Conservation (phyloP, 2,329 filamentous ascomycete genomes). For the Sarocladiaceae sp. region DNA sequence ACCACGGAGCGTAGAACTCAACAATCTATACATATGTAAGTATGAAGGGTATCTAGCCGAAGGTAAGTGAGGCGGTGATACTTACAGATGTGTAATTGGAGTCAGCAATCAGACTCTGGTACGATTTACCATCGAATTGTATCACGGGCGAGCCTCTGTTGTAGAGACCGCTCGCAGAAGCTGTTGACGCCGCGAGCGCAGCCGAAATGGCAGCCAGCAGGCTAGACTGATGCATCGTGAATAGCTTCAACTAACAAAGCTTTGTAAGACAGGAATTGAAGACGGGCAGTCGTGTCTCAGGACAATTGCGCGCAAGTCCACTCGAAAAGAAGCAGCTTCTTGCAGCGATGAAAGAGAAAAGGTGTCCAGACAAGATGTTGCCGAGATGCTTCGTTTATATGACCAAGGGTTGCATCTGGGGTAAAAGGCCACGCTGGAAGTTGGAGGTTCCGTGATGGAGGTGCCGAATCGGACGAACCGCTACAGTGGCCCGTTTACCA, state of each 20-base stretch:
- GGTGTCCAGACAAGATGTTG: neutral
- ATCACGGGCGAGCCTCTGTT: constrained; percentile 82
- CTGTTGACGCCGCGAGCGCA: constrained; percentile 61
- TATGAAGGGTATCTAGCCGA: neutral
- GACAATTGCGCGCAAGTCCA: too few species aligned
- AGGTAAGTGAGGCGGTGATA: constrained; percentile 10
- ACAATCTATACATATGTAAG: constrained; percentile 41
- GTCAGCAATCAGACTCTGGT: constrained; percentile 76
- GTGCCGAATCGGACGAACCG: neutral
- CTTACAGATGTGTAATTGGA: constrained; percentile 90
- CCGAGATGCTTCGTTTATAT: constrained; percentile 5
- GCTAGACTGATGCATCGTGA: constrained; percentile 49
- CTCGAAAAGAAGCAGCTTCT: too few species aligned
- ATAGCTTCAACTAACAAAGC: neutral
- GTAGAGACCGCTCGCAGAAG: constrained; percentile 68
- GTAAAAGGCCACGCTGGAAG: constrained; percentile 42
- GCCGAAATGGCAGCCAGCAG: constrained; percentile 43
- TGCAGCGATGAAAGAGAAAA: too few species aligned
- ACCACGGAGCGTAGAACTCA: constrained; percentile 97
- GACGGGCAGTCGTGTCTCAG: neutral
- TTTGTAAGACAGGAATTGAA: neutral
- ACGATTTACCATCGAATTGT: constrained; percentile 74
- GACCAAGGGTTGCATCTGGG: constrained; percentile 10
- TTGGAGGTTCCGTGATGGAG: constrained; percentile 1
- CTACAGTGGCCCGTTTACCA: neutral